Conservation (phyloP, 805 yeast genomes). For the Candida chauliodis region DNA sequence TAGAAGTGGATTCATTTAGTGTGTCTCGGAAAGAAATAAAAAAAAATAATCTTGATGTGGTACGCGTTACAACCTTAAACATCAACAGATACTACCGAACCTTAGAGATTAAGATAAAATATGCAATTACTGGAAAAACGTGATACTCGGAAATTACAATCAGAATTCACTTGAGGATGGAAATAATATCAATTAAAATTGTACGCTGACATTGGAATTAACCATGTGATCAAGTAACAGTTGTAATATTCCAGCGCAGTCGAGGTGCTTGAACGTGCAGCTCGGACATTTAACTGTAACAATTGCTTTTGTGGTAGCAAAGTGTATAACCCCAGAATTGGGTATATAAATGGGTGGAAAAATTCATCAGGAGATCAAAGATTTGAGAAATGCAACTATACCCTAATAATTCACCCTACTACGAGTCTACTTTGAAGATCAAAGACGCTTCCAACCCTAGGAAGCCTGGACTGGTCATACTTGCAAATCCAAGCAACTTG, state of each 20-base stretch:
- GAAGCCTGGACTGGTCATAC: constrained; percentile 26
- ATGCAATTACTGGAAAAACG: no score
- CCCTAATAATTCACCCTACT: constrained; percentile 11
- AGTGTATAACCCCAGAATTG: neutral
- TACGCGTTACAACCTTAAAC: neutral
- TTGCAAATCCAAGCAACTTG: constrained; percentile 24
- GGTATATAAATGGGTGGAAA: neutral
- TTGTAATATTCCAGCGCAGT: no score
- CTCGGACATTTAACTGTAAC: no score
- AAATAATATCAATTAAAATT: no score
- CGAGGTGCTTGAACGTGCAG: no score
- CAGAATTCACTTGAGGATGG: no score
- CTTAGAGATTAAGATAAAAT: no score
- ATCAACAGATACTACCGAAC: no score
- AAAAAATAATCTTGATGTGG: neutral
- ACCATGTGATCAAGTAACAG: no score
- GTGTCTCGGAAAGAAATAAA: neutral
- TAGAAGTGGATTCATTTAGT: neutral
- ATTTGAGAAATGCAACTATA: constrained; percentile 6
- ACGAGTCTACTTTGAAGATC: constrained; percentile 11
- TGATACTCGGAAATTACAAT: no score
- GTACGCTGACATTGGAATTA: no score
- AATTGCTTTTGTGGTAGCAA: no score
- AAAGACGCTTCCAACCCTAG: constrained; percentile 35
- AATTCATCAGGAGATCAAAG: neutral